These are phyloP conservation scores for Plectosphaerella plurivora DNA, from an alignment of 2,329 filamentous ascomycete species.

Conservation along the genomic window DNA sequence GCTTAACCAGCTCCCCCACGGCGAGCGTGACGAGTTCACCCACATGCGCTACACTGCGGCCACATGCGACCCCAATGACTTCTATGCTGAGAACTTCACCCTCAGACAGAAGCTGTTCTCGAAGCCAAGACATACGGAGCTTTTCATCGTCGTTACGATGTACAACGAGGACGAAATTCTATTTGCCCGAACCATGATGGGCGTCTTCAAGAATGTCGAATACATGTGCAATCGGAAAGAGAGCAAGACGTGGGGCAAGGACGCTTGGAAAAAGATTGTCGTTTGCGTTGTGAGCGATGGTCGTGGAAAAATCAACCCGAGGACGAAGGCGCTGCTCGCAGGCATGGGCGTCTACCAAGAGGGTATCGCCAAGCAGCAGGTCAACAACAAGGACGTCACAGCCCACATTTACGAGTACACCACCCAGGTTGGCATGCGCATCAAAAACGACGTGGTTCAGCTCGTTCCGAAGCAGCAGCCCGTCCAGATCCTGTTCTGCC, in stretches of 20 bases:
- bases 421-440: constrained; percentile 76
- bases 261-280: constrained; percentile 99
- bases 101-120: constrained; percentile 87
- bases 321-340: constrained; percentile 83
- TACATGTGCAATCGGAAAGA: constrained; percentile 92
- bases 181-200: constrained; percentile 92
- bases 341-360: constrained; percentile 97
- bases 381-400: constrained; percentile 93
- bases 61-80: constrained; percentile 87
- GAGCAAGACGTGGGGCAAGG: constrained; percentile 97
- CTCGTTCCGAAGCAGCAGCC: constrained; percentile 83
- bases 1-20: constrained; percentile 82
- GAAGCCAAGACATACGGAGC: constrained; percentile 85
- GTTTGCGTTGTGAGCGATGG: constrained; percentile 97
- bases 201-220: constrained; percentile 98
- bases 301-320: constrained; percentile 91
- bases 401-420: constrained; percentile 98
- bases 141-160: constrained; percentile 97
- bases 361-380: constrained; percentile 96
- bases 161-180: constrained; percentile 98
- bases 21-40: constrained; percentile 86
- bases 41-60: constrained; percentile 93
- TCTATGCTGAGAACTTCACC: constrained; percentile 86
- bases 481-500: constrained; percentile 93
- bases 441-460: constrained; percentile 85